These are phyloP conservation scores for Paraurostyla sp. DNA, from an alignment of 73 alveolate species.

Conservation along the genomic window DNA sequence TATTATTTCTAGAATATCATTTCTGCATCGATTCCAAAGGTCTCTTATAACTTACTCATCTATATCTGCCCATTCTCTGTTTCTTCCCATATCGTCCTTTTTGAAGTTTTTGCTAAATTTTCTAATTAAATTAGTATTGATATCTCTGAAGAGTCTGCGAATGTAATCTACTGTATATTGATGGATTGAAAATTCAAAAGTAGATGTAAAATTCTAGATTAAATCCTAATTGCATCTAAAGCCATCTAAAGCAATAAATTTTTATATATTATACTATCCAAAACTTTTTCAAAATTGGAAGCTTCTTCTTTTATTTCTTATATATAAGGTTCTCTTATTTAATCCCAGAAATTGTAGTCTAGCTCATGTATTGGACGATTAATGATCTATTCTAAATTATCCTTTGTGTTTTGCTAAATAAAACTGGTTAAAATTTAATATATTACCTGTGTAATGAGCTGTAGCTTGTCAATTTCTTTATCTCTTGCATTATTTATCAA, in stretches of 20 bases:
- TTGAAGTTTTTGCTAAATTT: slow-evolving; percentile 64
- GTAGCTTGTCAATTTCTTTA: slow-evolving; percentile 58
- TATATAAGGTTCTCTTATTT: slow-evolving; percentile 45
- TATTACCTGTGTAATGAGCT: background rate
- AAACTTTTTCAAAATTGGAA: slow-evolving; percentile 50
- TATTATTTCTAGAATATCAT: slow-evolving; percentile 31
- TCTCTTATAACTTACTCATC: slow-evolving; percentile 53
- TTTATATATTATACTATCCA: too few species aligned
- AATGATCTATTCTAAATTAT: slow-evolving; percentile 47
- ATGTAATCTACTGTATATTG: slow-evolving; percentile 3
- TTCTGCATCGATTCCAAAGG: background rate
- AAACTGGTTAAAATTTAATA: too few species aligned
- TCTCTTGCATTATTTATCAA: slow-evolving; percentile 58
- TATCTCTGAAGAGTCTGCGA: slow-evolving; percentile 57
- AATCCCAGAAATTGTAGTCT: slow-evolving; percentile 69
- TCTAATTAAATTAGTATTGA: slow-evolving; percentile 59
- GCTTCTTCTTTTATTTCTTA: slow-evolving; percentile 31
- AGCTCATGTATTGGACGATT: slow-evolving; percentile 57
- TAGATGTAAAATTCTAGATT: slow-evolving; percentile 29
- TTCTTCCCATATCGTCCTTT: slow-evolving; percentile 65
- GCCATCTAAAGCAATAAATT: too few species aligned
- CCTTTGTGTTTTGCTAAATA: slow-evolving; percentile 41
- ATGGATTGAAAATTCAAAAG: background rate
- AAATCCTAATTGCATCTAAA: slow-evolving; percentile 59
- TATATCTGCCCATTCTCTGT: slow-evolving; percentile 67